Evolutionary conservation across 768 basidiomycete genomes (phyloP), one percentile per base, ranked within the genome.

Genomic region (Pisolithus marmoratus): DNA sequence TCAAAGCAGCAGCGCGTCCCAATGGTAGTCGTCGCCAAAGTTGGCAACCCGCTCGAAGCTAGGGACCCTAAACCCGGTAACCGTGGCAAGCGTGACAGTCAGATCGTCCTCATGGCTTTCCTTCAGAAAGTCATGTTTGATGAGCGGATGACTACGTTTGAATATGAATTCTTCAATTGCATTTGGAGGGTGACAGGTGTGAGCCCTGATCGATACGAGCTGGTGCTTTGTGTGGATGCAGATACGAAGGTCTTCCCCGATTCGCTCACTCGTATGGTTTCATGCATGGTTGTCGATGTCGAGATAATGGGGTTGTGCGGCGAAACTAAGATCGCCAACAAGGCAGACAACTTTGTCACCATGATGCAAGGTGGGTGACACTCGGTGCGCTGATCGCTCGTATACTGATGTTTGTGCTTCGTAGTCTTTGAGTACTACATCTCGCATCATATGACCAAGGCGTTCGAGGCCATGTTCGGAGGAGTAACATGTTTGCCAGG

Each of bases 91-190:
- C 95, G 96, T 56, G 96, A 99, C 74, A 89, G 85, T 65, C 96
- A 99, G 70, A 94, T 99, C 61, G 87, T 99, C 47, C 75, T 98
- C 54, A 99, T 99, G 96, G 79, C 80, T 19, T 98, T 98, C 79
- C 75, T 98, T 66, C 96, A 99, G 70, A 98, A 96, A 69, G 94
- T 98, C 61, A 96, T 99, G 94, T 98, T 98, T 60, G 96, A 99
- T 70, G 96, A 99, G 74, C 84, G 96, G 48, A 98, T 99, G 95
- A 96, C 95, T 55, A 95, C 91, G 50, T 94, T 99, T 67, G 96
- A 98, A 73, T 98, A 98, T 68, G 96, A 98, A 71, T 97, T 98
- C 70, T 99, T 99, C 84, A 99, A 99, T 71, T 85, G 92, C 49
- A 76, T 98, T 19, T 99, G 96, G 96, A 75, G 95, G 49, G 87